Percentiles rank a stretch among this genome's conserved stretches.
Conservation (phyloP, 257 asterid genomes). For the Vinca minor region DNA sequence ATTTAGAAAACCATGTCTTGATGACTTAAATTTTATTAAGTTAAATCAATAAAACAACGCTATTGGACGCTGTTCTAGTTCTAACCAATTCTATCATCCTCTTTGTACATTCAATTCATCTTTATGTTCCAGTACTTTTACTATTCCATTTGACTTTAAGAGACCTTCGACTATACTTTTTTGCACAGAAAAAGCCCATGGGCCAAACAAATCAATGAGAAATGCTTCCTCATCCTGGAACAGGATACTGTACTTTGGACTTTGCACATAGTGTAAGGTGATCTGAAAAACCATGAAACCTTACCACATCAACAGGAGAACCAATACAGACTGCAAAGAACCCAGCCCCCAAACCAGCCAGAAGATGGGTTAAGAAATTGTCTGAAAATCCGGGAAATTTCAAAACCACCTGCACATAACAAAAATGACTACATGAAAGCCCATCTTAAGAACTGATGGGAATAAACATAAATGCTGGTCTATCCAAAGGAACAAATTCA, state of each 20-base stretch:
- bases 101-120: neutral
- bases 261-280: neutral
- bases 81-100: neutral
- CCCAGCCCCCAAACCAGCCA: conserved; percentile 95
- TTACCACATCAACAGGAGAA: conserved; percentile 94
- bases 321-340: conserved; percentile 93
- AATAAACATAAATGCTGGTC: neutral
- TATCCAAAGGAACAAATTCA: conserved; percentile 7
- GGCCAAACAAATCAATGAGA: neutral
- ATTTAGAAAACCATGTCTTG: neutral
- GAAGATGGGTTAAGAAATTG: conserved; percentile 60
- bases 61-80: no score
- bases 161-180: neutral
- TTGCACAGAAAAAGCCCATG: neutral
- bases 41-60: neutral
- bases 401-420: conserved; percentile 56
- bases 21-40: neutral
- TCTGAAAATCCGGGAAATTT: conserved; percentile 74
- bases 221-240: neutral
- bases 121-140: neutral
- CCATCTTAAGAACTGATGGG: neutral
- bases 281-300: neutral
- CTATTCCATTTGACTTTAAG: neutral
- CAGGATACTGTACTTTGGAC: neutral
- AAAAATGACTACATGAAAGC: neutral